These are phyloP conservation scores for Stevia rebaudiana DNA, from an alignment of 140 eudicot species.

Conservation along the genomic window DNA sequence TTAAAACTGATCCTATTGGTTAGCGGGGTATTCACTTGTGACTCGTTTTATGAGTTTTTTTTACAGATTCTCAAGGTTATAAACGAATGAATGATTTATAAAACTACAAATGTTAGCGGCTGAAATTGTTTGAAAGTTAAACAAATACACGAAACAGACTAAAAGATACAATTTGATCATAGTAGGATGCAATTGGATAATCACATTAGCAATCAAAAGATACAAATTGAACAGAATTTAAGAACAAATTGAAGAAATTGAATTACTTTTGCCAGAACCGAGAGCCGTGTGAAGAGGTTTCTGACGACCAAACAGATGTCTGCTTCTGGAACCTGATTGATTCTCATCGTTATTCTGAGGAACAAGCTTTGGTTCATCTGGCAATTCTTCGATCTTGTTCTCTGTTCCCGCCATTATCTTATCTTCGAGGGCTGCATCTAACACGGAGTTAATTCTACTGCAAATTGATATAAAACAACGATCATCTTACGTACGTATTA, in stretches of 20 bases:
- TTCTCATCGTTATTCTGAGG: slow-evolving; percentile 16
- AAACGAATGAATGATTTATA: no score
- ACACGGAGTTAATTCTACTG: slow-evolving; percentile 22
- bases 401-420: slow-evolving; percentile 33
- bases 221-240: neutral
- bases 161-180: neutral
- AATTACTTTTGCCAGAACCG: slow-evolving; percentile 74
- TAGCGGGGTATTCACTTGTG: no score
- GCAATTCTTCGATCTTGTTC: slow-evolving; percentile 21
- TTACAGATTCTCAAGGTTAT: no score
- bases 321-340: slow-evolving; percentile 19
- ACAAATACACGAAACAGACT: neutral
- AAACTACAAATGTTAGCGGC: neutral
- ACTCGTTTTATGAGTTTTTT: no score
- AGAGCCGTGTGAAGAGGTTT: slow-evolving; percentile 68
- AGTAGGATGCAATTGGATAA: slow-evolving; percentile 9
- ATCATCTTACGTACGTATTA: neutral
- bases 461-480: neutral
- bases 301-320: slow-evolving; percentile 73
- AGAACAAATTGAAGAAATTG: neutral
- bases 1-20: no score
- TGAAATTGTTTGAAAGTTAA: neutral
- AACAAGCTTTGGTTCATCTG: neutral
- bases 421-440: slow-evolving; percentile 34
- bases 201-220: neutral